Base-by-base conservation (phyloP, 306 rosid genomes). In the Myrica gale region DNA sequence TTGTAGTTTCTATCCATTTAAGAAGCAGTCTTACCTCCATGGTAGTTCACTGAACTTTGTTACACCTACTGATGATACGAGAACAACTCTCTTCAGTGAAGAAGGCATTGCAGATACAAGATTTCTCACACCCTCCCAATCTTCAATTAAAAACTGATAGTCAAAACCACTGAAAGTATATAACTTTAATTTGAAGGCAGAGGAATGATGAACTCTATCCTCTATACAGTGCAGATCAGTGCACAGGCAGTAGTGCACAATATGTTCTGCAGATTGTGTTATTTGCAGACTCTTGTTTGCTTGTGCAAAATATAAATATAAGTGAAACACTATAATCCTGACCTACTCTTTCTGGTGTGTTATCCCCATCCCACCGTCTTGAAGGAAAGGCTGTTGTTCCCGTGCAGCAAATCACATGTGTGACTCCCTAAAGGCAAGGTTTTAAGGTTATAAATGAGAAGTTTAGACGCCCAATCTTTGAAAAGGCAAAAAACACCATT, bases 351-450 rank as follows among this genome's bases (percentile, higher is more conserved):
- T 87, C 98, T 10, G 98, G 97, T 53, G 98, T 86, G 70, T 94
- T 94, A 65, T 92, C 96, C 54, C 88, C 96, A 57, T 84, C 90
- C 98, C 98, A 94, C 41, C 96, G 89, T 83, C 60, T 94, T 0
- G 98, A 94, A 81, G 98, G 98, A 84, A 94, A 94, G 44, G 97
- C 98, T 37, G 97, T 94, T 1, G 98, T 94, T 81, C 98, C 98
- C 3, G 95, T 87, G 89, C 94, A 88, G 89, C 97, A 94, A 81
- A 94, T 94, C 81, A 94, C 93, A 83, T 94, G 97, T 17, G 98
- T 94, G 77, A 92, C 94, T 67, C 97, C 98, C 98, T 91, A 39
- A 72, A 86, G 58, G 80, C 80, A 84, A 57, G 75, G 3, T 76
- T 55, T 16, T n/a, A 54, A 69, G 73, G 66, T 75, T 66, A 23